Evolutionary conservation across 2,329 filamentous ascomycete genomes (phyloP).

Genomic region (Rasamsonia emersonii): DNA sequence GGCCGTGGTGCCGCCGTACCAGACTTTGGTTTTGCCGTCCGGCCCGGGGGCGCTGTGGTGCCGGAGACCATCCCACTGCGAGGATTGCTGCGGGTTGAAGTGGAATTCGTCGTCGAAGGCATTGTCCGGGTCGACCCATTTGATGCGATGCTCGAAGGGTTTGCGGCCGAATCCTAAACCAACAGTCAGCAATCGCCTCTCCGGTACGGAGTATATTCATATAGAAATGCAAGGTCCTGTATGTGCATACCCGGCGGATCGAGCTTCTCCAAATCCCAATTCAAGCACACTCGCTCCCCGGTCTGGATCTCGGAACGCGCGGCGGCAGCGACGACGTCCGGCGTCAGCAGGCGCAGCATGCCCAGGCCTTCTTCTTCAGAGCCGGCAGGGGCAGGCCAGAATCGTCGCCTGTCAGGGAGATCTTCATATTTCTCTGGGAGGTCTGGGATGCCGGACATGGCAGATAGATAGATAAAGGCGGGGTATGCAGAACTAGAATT

Average conservation of each 20-base stretch:
- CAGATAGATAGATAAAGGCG: too few relatives aligned
- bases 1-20: constrained; percentile 29
- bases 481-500: too few relatives aligned
- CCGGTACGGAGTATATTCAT: too few relatives aligned
- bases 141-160: constrained; percentile 46
- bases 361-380: constrained; percentile 48
- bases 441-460: too few relatives aligned
- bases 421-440: constrained; percentile 28
- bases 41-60: constrained; percentile 41
- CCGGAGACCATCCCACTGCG: constrained; percentile 47
- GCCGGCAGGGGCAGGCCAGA: constrained; percentile 40
- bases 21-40: constrained; percentile 20
- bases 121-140: constrained; percentile 35
- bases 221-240: too few relatives aligned
- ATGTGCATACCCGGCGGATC: constrained; percentile 29
- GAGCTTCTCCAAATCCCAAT: constrained; percentile 50
- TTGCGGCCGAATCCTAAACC: constrained; percentile 46
- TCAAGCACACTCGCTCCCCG: constrained; percentile 46
- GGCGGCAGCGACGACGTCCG: constrained; percentile 42
- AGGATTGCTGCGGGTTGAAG: constrained; percentile 46
- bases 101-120: constrained; percentile 44
- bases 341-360: constrained; percentile 45
- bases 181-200: too few relatives aligned
- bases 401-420: constrained; percentile 41
- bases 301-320: constrained; percentile 46